A percentile compares a stretch with the other conserved stretches of the same genome.
These are phyloP conservation scores for Diplogelasinospora grovesii DNA, from an alignment of 495 filamentous ascomycete genomes.

Conservation along the genomic window DNA sequence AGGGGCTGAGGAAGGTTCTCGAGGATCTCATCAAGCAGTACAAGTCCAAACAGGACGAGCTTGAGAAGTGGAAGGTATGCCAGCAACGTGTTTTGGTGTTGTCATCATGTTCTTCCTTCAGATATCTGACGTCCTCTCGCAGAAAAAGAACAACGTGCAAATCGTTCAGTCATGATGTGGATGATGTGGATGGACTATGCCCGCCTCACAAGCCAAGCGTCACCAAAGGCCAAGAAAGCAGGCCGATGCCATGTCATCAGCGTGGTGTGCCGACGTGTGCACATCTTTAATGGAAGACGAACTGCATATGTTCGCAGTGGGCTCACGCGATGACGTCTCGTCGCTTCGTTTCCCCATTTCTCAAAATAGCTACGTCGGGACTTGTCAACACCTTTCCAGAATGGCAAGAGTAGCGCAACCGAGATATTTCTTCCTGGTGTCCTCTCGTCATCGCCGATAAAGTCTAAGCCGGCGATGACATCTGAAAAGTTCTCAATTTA, in stretches of 20 bases:
- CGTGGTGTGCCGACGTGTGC: conserved; percentile 3
- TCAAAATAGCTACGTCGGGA: too few species aligned
- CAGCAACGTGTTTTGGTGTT: neutral
- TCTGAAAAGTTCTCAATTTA: neutral
- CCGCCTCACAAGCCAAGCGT: neutral
- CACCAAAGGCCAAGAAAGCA: neutral
- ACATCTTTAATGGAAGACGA: conserved; percentile 3
- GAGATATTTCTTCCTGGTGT: too few species aligned
- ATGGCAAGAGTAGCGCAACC: too few species aligned
- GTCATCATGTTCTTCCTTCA: neutral
- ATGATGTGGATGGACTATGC: neutral
- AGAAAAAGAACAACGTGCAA: conserved; percentile 99
- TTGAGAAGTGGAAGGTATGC: conserved; percentile 97
- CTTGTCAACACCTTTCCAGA: too few species aligned
- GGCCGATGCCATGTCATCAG: conserved; percentile 17
- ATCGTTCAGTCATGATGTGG: conserved; percentile 66
- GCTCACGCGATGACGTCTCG: conserved; percentile 1
- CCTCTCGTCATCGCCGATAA: neutral
- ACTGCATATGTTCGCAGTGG: too few species aligned
- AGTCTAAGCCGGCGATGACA: conserved; percentile 1
- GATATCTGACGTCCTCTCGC: conserved; percentile 18
- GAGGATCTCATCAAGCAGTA: conserved; percentile 96
- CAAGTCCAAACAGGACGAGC: conserved; percentile 85
- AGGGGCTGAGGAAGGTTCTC: conserved; percentile 91
- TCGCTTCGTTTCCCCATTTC: too few species aligned